phyloP scores from a whole-genome alignment of 2,329 filamentous ascomycete species.

The Fusarium nelsonii region DNA sequence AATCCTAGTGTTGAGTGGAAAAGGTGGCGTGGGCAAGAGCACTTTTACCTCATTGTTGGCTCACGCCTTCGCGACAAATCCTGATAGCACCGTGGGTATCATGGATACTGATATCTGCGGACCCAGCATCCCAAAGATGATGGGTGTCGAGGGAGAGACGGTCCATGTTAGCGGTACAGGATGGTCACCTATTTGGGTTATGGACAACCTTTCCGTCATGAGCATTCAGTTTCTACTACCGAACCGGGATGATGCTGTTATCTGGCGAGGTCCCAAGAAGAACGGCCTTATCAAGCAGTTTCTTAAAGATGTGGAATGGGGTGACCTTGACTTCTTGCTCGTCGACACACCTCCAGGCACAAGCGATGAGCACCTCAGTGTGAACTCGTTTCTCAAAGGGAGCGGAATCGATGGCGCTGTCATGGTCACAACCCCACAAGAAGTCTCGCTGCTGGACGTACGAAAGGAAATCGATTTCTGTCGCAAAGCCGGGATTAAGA shows the following conservation, averaged over 20 bases:
- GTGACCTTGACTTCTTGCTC: conserved; percentile 90
- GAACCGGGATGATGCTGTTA: conserved; percentile 91
- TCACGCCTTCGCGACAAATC: conserved; percentile 88
- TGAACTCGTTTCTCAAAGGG: conserved; percentile 91
- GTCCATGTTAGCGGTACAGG: conserved; percentile 91
- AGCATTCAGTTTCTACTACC: conserved; percentile 99
- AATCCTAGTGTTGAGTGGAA: conserved; percentile 91
- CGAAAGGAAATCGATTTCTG: conserved; percentile 99
- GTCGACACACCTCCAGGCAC: conserved; percentile 97
- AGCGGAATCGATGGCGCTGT: conserved; percentile 94
- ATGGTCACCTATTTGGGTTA: conserved; percentile 96
- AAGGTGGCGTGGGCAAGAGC: conserved; percentile 96
- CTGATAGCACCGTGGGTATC: conserved; percentile 83
- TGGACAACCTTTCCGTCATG: conserved; percentile 95
- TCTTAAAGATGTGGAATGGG: conserved; percentile 97
- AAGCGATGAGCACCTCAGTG: conserved; percentile 92
- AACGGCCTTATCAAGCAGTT: conserved; percentile 99
- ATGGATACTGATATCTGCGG: conserved; percentile 99
- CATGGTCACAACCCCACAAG: conserved; percentile 93
- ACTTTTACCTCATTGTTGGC: conserved; percentile 91
- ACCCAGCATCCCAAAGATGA: conserved; percentile 97
- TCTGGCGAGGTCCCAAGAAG: conserved; percentile 98
- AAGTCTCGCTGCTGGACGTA: conserved; percentile 91
- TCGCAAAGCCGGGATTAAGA: conserved; percentile 87
- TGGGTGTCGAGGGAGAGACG: conserved; percentile 93